Percentiles rank a stretch among this genome's conserved stretches.
These are phyloP conservation scores for Porogramme epimiltina DNA, from an alignment of 1,284 basidiomycete genomes.

Conservation along the genomic window DNA sequence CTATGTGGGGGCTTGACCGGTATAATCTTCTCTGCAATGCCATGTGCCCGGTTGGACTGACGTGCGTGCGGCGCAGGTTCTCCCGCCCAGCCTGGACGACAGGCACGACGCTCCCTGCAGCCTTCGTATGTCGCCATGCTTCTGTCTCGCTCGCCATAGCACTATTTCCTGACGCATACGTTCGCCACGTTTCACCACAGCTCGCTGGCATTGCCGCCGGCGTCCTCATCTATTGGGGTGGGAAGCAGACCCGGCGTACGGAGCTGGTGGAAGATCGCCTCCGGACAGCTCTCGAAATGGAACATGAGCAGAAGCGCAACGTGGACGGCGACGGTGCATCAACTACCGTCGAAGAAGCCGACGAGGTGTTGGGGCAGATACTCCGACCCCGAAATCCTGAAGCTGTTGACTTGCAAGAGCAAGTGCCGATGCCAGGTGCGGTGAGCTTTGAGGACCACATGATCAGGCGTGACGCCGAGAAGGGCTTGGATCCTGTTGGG, in stretches of 20 bases:
- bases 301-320: slow-evolving; percentile 17
- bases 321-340: neutral
- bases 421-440: too few species aligned
- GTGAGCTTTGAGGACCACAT: neutral
- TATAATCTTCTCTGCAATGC: slow-evolving; percentile 23
- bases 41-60: neutral
- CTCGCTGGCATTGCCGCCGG: slow-evolving; percentile 72
- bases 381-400: slow-evolving; percentile 34
- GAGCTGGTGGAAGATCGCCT: slow-evolving; percentile 74
- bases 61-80: slow-evolving; percentile 41
- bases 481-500: neutral
- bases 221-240: slow-evolving; percentile 79
- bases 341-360: neutral
- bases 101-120: slow-evolving; percentile 72
- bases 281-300: slow-evolving; percentile 63
- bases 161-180: neutral
- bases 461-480: slow-evolving; percentile 2
- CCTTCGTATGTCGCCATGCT: slow-evolving; percentile 60
- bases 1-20: slow-evolving; percentile 83
- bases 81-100: slow-evolving; percentile 68
- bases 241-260: slow-evolving; percentile 76
- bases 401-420: too few species aligned
- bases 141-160: neutral
- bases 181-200: slow-evolving; percentile 13
- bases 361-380: neutral